Evolutionary conservation across 169 alveolate species (phyloP).

Genomic region (Cryptosporidium ubiquitum): DNA sequence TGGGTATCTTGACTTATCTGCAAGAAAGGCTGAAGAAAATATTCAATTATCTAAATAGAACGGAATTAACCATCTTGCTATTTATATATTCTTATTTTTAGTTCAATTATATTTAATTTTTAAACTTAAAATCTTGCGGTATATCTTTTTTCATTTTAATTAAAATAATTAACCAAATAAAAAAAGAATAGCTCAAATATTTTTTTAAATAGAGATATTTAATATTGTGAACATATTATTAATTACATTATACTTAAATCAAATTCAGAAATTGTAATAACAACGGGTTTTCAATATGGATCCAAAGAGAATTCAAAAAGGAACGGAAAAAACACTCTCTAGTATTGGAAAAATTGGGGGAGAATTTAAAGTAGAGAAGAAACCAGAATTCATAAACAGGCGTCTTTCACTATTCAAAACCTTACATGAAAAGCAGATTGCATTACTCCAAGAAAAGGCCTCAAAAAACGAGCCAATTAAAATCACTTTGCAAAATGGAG

Average conservation of each 20-base stretch:
- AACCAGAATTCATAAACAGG: constrained; percentile 85
- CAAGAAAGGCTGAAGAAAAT: background rate
- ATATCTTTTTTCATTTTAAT: background rate
- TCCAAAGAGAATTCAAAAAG: constrained; percentile 61
- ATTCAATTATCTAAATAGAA: background rate
- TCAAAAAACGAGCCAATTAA: constrained; percentile 82
- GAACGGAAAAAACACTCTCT: constrained; percentile 50
- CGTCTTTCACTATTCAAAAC: constrained; percentile 85
- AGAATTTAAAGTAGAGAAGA: constrained; percentile 78
- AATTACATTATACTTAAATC: background rate
- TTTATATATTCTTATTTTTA: background rate
- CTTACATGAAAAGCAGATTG: constrained; percentile 84
- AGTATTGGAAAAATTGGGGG: constrained; percentile 84
- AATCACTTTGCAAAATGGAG: constrained; percentile 91
- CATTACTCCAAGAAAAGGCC: constrained; percentile 61
- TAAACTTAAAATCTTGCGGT: background rate
- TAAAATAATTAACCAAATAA: background rate
- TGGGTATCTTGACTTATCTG: too few species aligned
- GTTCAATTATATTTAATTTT: background rate
- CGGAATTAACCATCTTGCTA: background rate
- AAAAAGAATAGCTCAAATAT: background rate
- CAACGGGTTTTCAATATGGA: constrained; percentile 25
- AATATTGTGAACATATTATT: background rate
- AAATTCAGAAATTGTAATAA: background rate
- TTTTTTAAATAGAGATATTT: background rate